Evolutionary conservation across 768 basidiomycete species (phyloP), one percentile per base, ranked within the genome.

Genomic region (Kwoniella botswanensis): DNA sequence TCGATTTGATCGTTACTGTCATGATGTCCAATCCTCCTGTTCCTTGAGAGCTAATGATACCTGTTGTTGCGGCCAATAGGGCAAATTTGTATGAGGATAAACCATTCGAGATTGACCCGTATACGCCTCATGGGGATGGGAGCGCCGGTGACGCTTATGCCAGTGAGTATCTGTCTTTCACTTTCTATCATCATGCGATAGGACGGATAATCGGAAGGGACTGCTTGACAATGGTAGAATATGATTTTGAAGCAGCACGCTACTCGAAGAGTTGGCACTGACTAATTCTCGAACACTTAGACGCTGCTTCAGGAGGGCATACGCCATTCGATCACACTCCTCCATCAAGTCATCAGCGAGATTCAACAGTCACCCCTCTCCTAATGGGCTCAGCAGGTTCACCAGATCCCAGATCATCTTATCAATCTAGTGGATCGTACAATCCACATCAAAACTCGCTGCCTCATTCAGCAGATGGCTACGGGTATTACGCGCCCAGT

Each of bases 101-200:
- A 29, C 60, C 58, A 24, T 68, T 61, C 60, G 67, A 68, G 24
- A 44, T 68, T 13, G 67, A 68, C 11, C 67, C 67, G 6, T 68
- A 68, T 50, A 42, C 41, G 2, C 17, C 26, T 55, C 57, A 56
- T 10, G 46, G 52, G 13, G 54, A 44, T 4, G 15, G n/a, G 29
- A 53, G 59, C 22, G 59, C 46, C n/a, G 29, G 26, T 15, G 29
- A 52, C 18, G 67, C 67, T n/a, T 68, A 68, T 35, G 60, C 58
- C 2, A 68, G 67, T 68, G 60, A 61, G 60, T 67, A 15, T 56
- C 41, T 18, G 7, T 9, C 9, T 18, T 57, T 55, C 35, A 35
- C 35, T 35, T 35, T 35, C 35, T 35, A 35, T 9, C 6, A 35
- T 35, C 1, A 7, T 35, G 26, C 26, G 26, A 26, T 26, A 26